Percentiles rank a stretch among this genome's conserved stretches.
phyloP scores from a whole-genome alignment of 1,284 basidiomycete genomes.

The Tilletia walkeri region DNA sequence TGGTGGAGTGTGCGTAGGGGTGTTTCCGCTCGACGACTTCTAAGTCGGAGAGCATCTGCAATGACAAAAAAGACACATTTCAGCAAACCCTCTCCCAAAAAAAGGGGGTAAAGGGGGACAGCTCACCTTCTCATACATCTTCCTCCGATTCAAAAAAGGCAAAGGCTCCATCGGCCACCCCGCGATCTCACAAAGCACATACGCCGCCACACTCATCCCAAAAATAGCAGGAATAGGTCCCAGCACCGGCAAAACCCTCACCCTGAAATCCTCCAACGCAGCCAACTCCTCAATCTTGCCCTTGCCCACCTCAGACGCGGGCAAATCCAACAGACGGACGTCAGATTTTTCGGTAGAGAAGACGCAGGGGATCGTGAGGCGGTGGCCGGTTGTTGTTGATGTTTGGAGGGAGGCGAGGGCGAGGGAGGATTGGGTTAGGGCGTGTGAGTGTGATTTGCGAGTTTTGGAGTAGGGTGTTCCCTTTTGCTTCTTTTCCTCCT shows the following conservation, averaged over 20 bases:
- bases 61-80: not conserved
- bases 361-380: conserved; percentile 60
- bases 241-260: conserved; percentile 81
- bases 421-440: conserved; percentile 12
- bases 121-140: conserved; percentile 45
- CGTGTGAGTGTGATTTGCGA: conserved; percentile 19
- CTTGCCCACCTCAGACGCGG: conserved; percentile 73
- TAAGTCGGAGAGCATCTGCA: conserved; percentile 24
- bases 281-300: conserved; percentile 87
- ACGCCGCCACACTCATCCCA: conserved; percentile 50
- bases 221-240: conserved; percentile 54
- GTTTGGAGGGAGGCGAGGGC: conserved; percentile 6
- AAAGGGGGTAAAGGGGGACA: not conserved
- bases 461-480: conserved; percentile 12
- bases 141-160: conserved; percentile 43
- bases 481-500: not conserved
- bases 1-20: conserved; percentile 23
- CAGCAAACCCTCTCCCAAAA: not conserved
- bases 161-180: conserved; percentile 49
- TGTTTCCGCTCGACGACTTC: conserved; percentile 30
- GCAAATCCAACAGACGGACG: conserved; percentile 76
- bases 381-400: conserved; percentile 24
- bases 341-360: conserved; percentile 92
- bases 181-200: conserved; percentile 51
- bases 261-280: conserved; percentile 89